Base-by-base conservation (phyloP, 768 basidiomycete genomes). In the Dentipellis sp. region DNA sequence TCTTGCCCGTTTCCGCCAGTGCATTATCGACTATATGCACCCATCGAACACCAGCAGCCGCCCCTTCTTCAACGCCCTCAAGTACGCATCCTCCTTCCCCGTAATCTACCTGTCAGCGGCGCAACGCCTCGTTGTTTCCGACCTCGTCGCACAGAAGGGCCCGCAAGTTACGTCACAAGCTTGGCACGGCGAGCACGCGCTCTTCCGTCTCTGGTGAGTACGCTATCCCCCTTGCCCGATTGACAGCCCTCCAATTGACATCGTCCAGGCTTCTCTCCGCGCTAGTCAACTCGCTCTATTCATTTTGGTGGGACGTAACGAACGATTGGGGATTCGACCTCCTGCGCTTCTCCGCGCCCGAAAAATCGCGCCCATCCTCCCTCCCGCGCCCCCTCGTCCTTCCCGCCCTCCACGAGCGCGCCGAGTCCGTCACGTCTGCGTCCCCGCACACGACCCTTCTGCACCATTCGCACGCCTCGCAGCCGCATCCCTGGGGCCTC, bases 251-350 rank as follows among this genome's bases (percentile, higher is more conserved):
- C 51, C 12, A 35, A 19, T 14, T 59, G 29, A 38, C 34, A 45
- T 1, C 12, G 9, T 10, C 34, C 42, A 95, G 93, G 94, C 69
- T 97, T 14, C 69, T 97, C 47, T 81, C 86, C 10, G 94, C 91
- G 21, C 77, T 81, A 37, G 68, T 95, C 64, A 98, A 98, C 70
- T 95, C 94, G 3, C 68, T 89, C 34, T 99, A 92, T 70, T 94
- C 94, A 2, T 98, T 95, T 69, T 99, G 93, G 91, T 99, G 97
- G 97, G 97, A 98, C 70, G 79, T 98, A 45, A 93, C 91, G 50
- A 91, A 95, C 68, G 97, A 99, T 67, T 99, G 95, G 94, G 97
- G 97, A 5, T 76, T 99, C 54, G 80, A 84, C 47, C 72, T 97
- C 45, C 72, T 98, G 57, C 77, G 76, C 53, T 56, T 53, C 47